Conservation (phyloP, 495 filamentous ascomycete genomes). For the Penicillium coprophilum region DNA sequence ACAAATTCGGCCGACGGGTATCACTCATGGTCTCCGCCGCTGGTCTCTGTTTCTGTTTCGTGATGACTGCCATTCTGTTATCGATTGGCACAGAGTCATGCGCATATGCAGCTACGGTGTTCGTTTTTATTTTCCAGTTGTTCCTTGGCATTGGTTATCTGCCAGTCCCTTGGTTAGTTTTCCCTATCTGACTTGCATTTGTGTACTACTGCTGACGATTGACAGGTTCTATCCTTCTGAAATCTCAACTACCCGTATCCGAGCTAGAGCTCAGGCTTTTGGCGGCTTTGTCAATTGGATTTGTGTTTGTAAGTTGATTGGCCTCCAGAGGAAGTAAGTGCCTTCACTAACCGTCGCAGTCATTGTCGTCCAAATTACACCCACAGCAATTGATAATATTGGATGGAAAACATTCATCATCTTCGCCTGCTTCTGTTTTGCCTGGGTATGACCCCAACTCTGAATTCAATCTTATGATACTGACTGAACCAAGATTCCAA, state of each 20-base stretch:
- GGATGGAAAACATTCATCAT: conserved; percentile 66
- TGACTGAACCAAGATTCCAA: conserved; percentile 59
- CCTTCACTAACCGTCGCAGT: conserved; percentile 8
- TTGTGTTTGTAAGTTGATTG: conserved; percentile 36
- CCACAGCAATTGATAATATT: conserved; percentile 57
- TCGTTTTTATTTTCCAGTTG: conserved; percentile 51
- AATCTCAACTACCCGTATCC: conserved; percentile 47
- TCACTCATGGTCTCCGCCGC: conserved; percentile 50
- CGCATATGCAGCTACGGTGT: conserved; percentile 43
- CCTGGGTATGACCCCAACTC: conserved; percentile 19
- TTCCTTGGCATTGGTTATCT: conserved; percentile 46
- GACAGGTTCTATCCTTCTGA: conserved; percentile 70
- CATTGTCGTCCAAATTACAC: conserved; percentile 61
- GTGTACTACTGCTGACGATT: conserved; percentile 31
- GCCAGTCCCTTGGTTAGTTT: conserved; percentile 53
- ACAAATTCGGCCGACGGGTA: conserved; percentile 50
- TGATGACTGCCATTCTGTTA: conserved; percentile 32
- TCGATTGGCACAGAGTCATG: conserved; percentile 26
- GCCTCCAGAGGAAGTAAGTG: background rate
- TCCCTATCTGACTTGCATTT: conserved; percentile 39
- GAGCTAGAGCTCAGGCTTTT: conserved; percentile 40
- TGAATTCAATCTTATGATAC: background rate
- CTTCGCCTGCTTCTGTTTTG: conserved; percentile 48
- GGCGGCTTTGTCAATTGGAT: conserved; percentile 50
- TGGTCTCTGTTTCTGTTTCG: conserved; percentile 47